Evolutionary conservation across 768 basidiomycete genomes (phyloP), one percentile per base, ranked within the genome.

Genomic region (Trametopsis cervina): DNA sequence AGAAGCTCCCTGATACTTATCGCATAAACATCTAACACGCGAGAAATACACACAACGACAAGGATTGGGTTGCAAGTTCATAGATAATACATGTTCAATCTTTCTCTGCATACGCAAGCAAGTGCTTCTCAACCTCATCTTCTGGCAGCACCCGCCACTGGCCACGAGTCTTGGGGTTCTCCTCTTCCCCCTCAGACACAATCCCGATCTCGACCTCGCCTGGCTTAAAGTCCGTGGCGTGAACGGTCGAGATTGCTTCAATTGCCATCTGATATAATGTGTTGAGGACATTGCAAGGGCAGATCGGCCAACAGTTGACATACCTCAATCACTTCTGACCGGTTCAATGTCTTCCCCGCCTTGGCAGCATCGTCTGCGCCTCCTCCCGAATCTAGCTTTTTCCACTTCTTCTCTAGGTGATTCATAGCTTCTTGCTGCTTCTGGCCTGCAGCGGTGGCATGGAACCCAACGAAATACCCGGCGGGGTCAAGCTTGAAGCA

Each of bases 371-470:
- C 85, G 42, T 92, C 86, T 0, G 83, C 87, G 18, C 89, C 89
- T 44, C 69, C 69, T 13, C 87, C 87, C 20, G 75, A 77, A 59
- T 89, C 84, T 24, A 92, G 72, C 65, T 92, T 92, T 74, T 98
- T 99, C 94, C 92, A 98, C 65, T 91, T 90, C 73, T 98, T 98
- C 72, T 99, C 96, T 38, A 99, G 75, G 61, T 92, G 88, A 65
- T 98, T 98, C 83, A 94, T 96, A 1, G 91, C 93, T 63, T 99
- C 96, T 61, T 96, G 95, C 60, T 98, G 96, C 60, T 99, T 98
- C 65, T 89, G 87, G 0, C 96, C 96, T 2, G 94, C 86, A 0
- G 95, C 83, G 2, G 95, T 95, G 7, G 96, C 96, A 57, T 97
- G 94, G 73, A 94, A 98, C 0, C 96, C 96, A 39, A 96, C 90